These are phyloP conservation scores for Pseudocercospora fijiensis DNA, from an alignment of 2,329 filamentous ascomycete genomes.

Conservation along the genomic window DNA sequence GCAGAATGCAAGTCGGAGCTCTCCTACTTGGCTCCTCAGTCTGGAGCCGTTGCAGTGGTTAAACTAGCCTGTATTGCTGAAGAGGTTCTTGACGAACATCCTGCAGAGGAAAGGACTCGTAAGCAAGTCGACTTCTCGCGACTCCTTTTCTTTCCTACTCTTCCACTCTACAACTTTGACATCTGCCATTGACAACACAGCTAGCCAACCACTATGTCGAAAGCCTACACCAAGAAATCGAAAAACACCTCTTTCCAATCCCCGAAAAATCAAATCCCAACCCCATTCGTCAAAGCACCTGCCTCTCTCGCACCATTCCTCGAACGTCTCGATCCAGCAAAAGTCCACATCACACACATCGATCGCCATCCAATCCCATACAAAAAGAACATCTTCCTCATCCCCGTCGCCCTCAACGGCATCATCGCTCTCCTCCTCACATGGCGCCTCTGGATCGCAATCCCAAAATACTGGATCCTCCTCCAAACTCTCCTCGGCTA, in stretches of 20 bases:
- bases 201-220: slow-evolving; percentile 13
- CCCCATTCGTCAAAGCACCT: slow-evolving; percentile 68
- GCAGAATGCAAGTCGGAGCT: not conserved
- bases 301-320: slow-evolving; percentile 65
- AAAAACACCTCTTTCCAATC: slow-evolving; percentile 15
- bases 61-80: not conserved
- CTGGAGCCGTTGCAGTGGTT: not conserved
- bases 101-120: not conserved
- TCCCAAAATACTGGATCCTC: slow-evolving; percentile 71
- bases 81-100: not conserved
- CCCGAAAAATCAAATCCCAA: slow-evolving; percentile 22
- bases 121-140: not conserved
- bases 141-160: not conserved
- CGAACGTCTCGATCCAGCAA: slow-evolving; percentile 61
- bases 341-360: slow-evolving; percentile 83
- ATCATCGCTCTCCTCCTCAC: slow-evolving; percentile 63
- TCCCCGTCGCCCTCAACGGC: slow-evolving; percentile 75
- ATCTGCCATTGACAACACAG: not conserved
- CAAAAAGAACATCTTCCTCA: slow-evolving; percentile 79
- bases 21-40: not conserved
- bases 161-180: not conserved
- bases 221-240: slow-evolving; percentile 23
- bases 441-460: slow-evolving; percentile 66
- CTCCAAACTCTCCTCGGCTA: slow-evolving; percentile 64
- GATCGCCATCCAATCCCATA: slow-evolving; percentile 67